Base-by-base conservation (phyloP, 2,329 filamentous ascomycete species). In the Fusarium subglutinans region DNA sequence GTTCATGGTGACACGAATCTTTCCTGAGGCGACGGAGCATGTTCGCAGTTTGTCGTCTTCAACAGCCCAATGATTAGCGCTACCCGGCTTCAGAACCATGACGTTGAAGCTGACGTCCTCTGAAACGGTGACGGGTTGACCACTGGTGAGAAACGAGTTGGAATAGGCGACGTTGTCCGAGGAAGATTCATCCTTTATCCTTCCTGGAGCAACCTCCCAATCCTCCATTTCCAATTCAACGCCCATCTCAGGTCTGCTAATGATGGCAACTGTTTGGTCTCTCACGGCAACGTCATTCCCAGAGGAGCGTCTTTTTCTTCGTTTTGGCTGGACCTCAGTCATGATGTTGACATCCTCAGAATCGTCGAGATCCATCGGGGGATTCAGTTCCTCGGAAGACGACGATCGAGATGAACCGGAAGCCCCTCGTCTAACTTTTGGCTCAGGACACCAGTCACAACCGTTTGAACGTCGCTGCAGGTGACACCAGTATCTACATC, bases 141-240 rank as follows among this genome's bases (percentile, higher is more conserved):
- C 79, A 37, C 80, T 80, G 1, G 81, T 80, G 8, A 86, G 76
- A 67, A 85, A 87, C 2, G 83, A 78, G 43, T 81, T 83, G 20
- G 85, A 86, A 66, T 83, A 86, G 8, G 82, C 83, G n/a, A 86
- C 74, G 37, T 84, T 85, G 35, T 82, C 79, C 4, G 76, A 74
- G 2, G 77, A 72, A 3, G 67, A 63, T 8, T 78, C 69, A 40
- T 82, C 79, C 14, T 73, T 76, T 37, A 85, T 76, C 28, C 83
- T 81, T 22, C 85, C 85, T 3, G 85, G 85, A 0, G 85, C 84
- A 51, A 86, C 70, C 73, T 87, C 85, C 84, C 84, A 86, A 6
- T 80, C 79, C 70, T 86, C 84, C 79, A 85, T 83, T 57, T 84
- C 78, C 11, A 82, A 54, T 7, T 77, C 64, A 20, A 56, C 13